phyloP scores from a whole-genome alignment of 2,329 filamentous ascomycete genomes.

The Hansfordia pulvinata region DNA sequence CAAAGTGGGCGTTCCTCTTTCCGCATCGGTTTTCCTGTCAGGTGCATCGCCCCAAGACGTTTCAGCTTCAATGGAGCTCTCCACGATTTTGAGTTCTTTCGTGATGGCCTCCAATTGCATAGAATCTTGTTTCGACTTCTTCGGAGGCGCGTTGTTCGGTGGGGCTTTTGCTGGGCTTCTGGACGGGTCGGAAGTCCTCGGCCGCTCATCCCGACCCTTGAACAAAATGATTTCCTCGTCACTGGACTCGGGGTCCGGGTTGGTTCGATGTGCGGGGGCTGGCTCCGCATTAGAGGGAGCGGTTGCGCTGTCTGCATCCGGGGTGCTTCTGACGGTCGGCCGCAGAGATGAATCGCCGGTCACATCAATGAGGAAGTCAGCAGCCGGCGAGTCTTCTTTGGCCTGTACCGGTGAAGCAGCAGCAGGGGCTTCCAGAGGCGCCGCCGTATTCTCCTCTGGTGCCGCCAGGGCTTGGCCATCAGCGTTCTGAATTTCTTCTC shows the following conservation, averaged over 20 bases:
- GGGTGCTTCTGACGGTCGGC: neutral
- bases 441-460: too few species aligned
- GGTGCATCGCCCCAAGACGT: too few species aligned
- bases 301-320: neutral
- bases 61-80: slow-evolving; percentile 7
- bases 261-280: too few species aligned
- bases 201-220: slow-evolving; percentile 32
- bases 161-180: slow-evolving; percentile 5
- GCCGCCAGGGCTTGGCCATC: too few species aligned
- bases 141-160: slow-evolving; percentile 1
- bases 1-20: too few species aligned
- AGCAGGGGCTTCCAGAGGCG: too few species aligned
- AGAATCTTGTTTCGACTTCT: slow-evolving; percentile 2
- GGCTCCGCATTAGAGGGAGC: neutral
- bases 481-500: slow-evolving; percentile 7
- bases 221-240: slow-evolving; percentile 66
- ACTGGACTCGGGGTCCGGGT: slow-evolving; percentile 46
- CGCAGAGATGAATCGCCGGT: slow-evolving; percentile 14
- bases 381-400: neutral
- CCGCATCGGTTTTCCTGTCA: too few species aligned
- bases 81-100: slow-evolving; percentile 17
- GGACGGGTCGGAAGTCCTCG: slow-evolving; percentile 6
- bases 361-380: slow-evolving; percentile 23
- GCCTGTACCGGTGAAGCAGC: neutral
- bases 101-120: slow-evolving; percentile 13